Base-by-base conservation (phyloP, 169 alveolate genomes). In the Eimeria praecox region DNA sequence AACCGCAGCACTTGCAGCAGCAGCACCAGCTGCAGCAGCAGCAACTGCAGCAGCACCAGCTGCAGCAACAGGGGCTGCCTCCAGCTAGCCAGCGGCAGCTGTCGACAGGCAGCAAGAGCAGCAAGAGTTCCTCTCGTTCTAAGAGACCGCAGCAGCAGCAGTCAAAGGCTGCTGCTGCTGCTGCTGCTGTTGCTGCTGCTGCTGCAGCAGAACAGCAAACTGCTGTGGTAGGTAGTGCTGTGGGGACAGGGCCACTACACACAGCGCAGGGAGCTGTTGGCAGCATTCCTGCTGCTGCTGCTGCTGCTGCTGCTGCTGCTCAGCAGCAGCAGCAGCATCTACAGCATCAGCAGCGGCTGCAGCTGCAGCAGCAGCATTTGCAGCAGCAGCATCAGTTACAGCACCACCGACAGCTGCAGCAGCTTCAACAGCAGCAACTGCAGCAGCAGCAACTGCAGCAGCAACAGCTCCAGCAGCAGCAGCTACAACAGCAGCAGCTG, bases 101-200 rank as follows among this genome's bases (percentile, higher is more conserved):
- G 38, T 77, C 87, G 9, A 77, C 59, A 18, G 54, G 87, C 87
- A 77, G 87, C 87, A 77, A 77, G 87, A 77, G 87, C 87, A 77
- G 87, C 87, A 77, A 77, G 24, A 77, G 87, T 46, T 9, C 64
- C 22, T 77, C 87, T 5, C 87, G 87, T 38, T 77, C 87, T 18
- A 77, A 77, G 87, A 77, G 87, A 33, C 87, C 87, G 64, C 87
- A 42, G 87, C 87, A 77, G 87, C 87, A 77, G 87, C 87, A 77
- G 38, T 46, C 54, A 33, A 77, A 77, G 49, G 54, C 44, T 77
- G 87, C 54, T n/a, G 86, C 87, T 35, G 87, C 87, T 40, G 87
- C 82, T 35, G 87, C 87, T 40, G 87, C 82, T 33, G 82, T 22
- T 14, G 82, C 82, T 33, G 82, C 82, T 71, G 82, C 82, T 30